These are phyloP conservation scores for Sporothrix euskadiensis DNA, from an alignment of 2,329 filamentous ascomycete genomes.

Conservation along the genomic window DNA sequence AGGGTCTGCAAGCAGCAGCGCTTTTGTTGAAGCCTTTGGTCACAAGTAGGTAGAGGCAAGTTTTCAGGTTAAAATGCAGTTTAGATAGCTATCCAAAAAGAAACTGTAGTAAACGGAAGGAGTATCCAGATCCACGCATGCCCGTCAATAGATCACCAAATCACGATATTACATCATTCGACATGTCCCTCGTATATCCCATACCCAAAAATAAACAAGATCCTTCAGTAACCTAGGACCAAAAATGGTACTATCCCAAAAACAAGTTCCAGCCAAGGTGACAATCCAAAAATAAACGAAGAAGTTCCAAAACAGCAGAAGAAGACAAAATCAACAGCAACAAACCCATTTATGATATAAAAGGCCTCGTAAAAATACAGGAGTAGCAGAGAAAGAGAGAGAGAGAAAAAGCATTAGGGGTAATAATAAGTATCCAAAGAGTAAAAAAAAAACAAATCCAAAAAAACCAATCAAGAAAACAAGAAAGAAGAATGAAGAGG, in stretches of 20 bases:
- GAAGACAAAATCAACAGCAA: background rate
- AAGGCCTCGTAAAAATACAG: conserved; percentile 19
- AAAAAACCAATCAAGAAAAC: background rate
- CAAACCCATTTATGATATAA: conserved; percentile 21
- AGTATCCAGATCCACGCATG: background rate
- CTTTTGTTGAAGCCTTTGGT: background rate
- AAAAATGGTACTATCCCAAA: background rate
- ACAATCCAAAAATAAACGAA: conserved; percentile 5
- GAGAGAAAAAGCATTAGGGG: background rate
- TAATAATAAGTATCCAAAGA: background rate
- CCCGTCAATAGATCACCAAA: conserved; percentile 1
- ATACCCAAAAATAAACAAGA: conserved; percentile 5
- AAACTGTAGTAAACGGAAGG: background rate
- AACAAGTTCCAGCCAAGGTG: background rate
- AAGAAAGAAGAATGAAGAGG: background rate
- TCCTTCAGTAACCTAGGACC: background rate
- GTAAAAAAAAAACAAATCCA: background rate
- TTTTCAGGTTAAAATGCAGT: background rate
- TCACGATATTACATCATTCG: conserved; percentile 23
- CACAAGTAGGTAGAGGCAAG: background rate
- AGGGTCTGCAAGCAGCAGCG: background rate
- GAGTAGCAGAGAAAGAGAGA: background rate
- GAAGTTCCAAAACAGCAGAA: background rate
- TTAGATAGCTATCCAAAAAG: conserved; percentile 9
- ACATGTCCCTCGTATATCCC: conserved; percentile 22